These are phyloP conservation scores for Cystobasidium sp. DNA, from an alignment of 1,284 basidiomycete species.

Conservation along the genomic window DNA sequence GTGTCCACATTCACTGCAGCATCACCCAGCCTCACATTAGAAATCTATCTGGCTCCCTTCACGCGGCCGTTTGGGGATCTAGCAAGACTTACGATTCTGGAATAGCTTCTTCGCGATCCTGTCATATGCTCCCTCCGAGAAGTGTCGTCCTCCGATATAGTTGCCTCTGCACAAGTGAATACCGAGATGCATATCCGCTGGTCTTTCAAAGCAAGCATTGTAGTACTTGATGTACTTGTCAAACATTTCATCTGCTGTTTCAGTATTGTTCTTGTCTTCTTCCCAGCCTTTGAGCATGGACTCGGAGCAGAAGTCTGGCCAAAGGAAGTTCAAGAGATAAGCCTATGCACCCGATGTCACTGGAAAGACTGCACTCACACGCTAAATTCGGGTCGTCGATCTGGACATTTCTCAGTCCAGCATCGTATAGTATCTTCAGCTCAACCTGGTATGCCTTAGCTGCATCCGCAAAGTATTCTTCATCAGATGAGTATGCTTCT, in stretches of 20 bases:
- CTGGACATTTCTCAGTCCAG: constrained; percentile 73
- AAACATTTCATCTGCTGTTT: constrained; percentile 63
- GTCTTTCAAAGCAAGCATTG: constrained; percentile 68
- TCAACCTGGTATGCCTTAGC: constrained; percentile 72
- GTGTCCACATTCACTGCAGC: constrained; percentile 77
- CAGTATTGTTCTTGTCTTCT: constrained; percentile 65
- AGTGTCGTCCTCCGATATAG: constrained; percentile 64
- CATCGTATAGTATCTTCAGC: constrained; percentile 70
- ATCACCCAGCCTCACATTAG: constrained; percentile 54
- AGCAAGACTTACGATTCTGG: constrained; percentile 38
- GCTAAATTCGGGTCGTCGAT: constrained; percentile 67
- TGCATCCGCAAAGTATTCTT: constrained; percentile 75
- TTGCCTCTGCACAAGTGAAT: constrained; percentile 67
- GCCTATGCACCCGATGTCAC: background rate
- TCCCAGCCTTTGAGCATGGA: constrained; percentile 67
- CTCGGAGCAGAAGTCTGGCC: constrained; percentile 67
- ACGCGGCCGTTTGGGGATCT: too few species aligned
- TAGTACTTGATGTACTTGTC: constrained; percentile 63
- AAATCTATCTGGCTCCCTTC: background rate
- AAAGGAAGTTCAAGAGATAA: constrained; percentile 54
- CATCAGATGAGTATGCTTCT: constrained; percentile 67
- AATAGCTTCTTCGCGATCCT: constrained; percentile 68
- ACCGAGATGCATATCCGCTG: constrained; percentile 69
- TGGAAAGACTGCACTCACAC: constrained; percentile 51
- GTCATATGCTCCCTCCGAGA: constrained; percentile 74